phyloP scores from a whole-genome alignment of 2,329 filamentous ascomycete genomes.

The Sodiomyces alkalinus region DNA sequence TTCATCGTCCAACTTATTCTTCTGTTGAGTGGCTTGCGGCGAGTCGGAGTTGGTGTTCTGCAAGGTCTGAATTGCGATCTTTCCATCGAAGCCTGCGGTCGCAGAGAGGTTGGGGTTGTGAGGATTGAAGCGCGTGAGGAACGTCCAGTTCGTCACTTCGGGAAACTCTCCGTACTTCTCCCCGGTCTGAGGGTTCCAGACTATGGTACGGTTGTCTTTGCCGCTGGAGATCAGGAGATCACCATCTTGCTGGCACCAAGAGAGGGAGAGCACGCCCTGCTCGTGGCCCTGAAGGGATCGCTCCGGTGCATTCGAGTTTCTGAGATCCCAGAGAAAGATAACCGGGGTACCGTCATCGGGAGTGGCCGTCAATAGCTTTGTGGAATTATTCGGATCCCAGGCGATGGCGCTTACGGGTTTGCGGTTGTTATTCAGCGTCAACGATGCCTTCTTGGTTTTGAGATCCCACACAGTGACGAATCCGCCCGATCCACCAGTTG shows the following conservation, averaged over 20 bases:
- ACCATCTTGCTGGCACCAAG: constrained; percentile 87
- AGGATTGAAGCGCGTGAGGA: constrained; percentile 87
- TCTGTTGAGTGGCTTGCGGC: constrained; percentile 51
- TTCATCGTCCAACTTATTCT: constrained; percentile 67
- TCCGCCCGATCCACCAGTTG: constrained; percentile 81
- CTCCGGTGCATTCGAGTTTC: constrained; percentile 92
- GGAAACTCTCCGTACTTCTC: constrained; percentile 83
- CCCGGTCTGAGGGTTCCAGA: constrained; percentile 92
- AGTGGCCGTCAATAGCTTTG: constrained; percentile 84
- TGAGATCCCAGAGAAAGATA: constrained; percentile 85
- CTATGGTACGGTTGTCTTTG: constrained; percentile 88
- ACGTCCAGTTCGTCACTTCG: constrained; percentile 98
- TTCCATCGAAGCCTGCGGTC: constrained; percentile 93
- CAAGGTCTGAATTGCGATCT: constrained; percentile 83
- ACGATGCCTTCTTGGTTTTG: constrained; percentile 91
- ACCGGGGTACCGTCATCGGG: constrained; percentile 78
- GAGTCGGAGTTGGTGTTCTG: constrained; percentile 78
- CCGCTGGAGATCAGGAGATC: constrained; percentile 83
- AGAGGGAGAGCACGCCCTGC: constrained; percentile 80
- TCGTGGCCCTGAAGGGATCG: constrained; percentile 82
- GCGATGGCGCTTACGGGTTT: constrained; percentile 92
- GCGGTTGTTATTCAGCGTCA: constrained; percentile 89
- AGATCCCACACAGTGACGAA: constrained; percentile 98
- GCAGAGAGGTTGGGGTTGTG: constrained; percentile 84
- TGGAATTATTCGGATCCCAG: constrained; percentile 93